Evolutionary conservation across 2,329 filamentous ascomycete genomes (phyloP).

Genomic region (Microcera coccophila): DNA sequence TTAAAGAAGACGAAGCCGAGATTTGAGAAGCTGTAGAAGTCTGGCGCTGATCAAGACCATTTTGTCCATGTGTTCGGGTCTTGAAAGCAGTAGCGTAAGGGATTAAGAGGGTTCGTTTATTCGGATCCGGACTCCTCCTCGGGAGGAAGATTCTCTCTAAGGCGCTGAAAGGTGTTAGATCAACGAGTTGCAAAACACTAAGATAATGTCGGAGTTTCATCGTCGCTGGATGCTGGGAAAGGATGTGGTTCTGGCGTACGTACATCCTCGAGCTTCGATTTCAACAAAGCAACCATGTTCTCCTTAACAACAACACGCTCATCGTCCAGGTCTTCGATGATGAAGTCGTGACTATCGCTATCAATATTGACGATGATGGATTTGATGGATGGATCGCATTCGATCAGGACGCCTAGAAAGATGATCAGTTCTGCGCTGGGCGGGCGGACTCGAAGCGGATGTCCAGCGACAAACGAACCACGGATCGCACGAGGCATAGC

Average conservation of each 20-base stretch:
- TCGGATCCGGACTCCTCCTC: conserved; percentile 52
- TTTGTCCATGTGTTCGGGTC: background rate
- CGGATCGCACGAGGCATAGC: conserved; percentile 55
- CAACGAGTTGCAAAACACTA: conserved; percentile 2
- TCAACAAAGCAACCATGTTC: conserved; percentile 64
- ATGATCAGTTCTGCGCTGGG: background rate
- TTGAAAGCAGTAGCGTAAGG: background rate
- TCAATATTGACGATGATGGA: conserved; percentile 79
- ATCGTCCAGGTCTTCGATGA: conserved; percentile 78
- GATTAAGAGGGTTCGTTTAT: conserved; percentile 23
- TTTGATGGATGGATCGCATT: conserved; percentile 84
- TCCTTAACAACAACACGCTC: conserved; percentile 72
- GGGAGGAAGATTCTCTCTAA: conserved; percentile 50
- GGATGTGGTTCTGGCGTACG: conserved; percentile 20
- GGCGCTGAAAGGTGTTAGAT: conserved; percentile 33
- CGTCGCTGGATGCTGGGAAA: too few relatives aligned
- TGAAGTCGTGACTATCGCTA: conserved; percentile 64
- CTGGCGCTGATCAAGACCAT: too few relatives aligned
- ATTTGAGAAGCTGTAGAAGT: conserved; percentile 73
- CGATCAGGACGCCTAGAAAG: conserved; percentile 63
- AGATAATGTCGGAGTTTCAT: background rate
- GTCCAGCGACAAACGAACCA: conserved; percentile 37
- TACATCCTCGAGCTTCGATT: conserved; percentile 66
- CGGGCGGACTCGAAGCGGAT: conserved; percentile 1
- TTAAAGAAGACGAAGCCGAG: conserved; percentile 73